These are phyloP conservation scores for Paraconiothyrium brasiliense DNA, from an alignment of 2,329 filamentous ascomycete genomes.

Conservation along the genomic window DNA sequence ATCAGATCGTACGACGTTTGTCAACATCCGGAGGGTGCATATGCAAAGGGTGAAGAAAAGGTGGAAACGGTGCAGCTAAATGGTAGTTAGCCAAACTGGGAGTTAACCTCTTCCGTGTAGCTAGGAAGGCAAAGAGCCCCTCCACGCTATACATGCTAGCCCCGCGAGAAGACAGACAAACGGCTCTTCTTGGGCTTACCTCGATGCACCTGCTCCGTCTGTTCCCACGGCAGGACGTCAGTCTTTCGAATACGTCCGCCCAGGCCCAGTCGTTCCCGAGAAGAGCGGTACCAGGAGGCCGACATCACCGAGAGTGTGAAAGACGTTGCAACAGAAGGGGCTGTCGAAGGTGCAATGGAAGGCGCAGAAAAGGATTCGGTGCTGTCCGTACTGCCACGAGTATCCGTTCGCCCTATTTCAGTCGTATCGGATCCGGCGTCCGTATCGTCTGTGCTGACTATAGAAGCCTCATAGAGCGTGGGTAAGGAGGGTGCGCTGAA, in stretches of 20 bases:
- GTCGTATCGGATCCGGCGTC: conserved; percentile 18
- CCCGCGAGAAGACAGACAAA: conserved; percentile 33
- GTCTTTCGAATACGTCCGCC: conserved; percentile 46
- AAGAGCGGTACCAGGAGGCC: conserved; percentile 46
- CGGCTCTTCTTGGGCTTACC: conserved; percentile 44
- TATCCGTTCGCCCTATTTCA: conserved; percentile 24
- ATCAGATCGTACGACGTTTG: neutral
- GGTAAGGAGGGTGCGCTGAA: conserved; percentile 32
- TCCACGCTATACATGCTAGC: conserved; percentile 2
- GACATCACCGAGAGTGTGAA: conserved; percentile 48
- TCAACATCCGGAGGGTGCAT: neutral
- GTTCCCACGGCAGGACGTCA: conserved; percentile 46
- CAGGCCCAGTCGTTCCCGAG: conserved; percentile 49
- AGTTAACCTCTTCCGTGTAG: neutral
- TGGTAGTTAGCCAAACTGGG: conserved; percentile 7
- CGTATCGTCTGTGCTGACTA: conserved; percentile 35
- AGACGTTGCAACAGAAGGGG: conserved; percentile 36
- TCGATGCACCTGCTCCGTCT: conserved; percentile 19
- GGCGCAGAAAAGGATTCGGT: conserved; percentile 14
- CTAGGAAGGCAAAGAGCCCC: neutral
- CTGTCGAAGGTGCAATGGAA: conserved; percentile 41
- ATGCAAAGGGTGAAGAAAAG: conserved; percentile 4
- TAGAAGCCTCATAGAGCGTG: conserved; percentile 44
- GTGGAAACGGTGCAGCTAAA: conserved; percentile 1
- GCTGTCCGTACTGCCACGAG: conserved; percentile 17